These are phyloP conservation scores for Dissoconium aciculare DNA, from an alignment of 2,329 filamentous ascomycete species.

Conservation along the genomic window DNA sequence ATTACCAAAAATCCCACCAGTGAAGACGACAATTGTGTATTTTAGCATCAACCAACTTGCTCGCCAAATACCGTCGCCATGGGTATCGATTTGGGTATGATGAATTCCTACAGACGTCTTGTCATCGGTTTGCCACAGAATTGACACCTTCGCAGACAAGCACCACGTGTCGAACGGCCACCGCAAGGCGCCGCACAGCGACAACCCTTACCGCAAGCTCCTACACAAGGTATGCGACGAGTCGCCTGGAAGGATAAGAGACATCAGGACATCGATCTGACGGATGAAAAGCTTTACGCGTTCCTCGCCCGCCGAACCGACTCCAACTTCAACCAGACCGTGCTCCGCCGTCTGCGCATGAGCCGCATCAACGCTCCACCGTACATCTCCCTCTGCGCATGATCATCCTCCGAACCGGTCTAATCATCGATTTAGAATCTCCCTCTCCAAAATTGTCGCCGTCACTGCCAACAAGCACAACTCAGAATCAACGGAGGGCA, in stretches of 20 bases:
- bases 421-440: too few species aligned
- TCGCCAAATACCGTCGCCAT: background rate
- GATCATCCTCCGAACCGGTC: too few species aligned
- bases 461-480: constrained; percentile 38
- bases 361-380: constrained; percentile 78
- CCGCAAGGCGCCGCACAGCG: constrained; percentile 59
- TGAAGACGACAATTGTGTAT: background rate
- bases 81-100: constrained; percentile 1
- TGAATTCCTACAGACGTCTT: too few species aligned
- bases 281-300: constrained; percentile 12
- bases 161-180: constrained; percentile 18
- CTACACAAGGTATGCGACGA: constrained; percentile 37
- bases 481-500: constrained; percentile 45
- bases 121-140: constrained; percentile 10
- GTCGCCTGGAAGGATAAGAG: constrained; percentile 2
- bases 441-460: constrained; percentile 74
- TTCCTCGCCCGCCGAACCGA: constrained; percentile 57
- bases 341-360: constrained; percentile 95
- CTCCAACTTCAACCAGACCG: constrained; percentile 94
- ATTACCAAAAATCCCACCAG: background rate
- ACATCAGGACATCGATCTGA: background rate
- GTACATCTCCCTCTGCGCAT: too few species aligned
- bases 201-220: constrained; percentile 24
- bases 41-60: background rate
- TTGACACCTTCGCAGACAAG: constrained; percentile 20